A percentile compares a stretch with the other conserved stretches of the same genome.
Conservation (phyloP, 2,329 filamentous ascomycete genomes). For the Fusarium heterosporum region DNA sequence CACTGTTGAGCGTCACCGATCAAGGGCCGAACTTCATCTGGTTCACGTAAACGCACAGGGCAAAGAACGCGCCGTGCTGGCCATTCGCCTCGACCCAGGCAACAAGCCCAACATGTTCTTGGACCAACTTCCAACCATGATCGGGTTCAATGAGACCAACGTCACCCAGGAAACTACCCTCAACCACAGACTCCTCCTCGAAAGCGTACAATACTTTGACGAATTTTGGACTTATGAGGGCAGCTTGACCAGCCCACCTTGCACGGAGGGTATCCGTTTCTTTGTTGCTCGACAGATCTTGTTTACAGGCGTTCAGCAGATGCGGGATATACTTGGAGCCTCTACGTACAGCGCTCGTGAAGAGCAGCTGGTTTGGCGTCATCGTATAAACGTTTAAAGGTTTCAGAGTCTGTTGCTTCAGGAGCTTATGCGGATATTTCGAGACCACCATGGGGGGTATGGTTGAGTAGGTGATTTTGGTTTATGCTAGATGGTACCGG, state of each 20-base stretch:
- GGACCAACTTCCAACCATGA: conserved; percentile 12
- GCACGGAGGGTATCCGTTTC: conserved; percentile 31
- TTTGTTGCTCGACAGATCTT: conserved; percentile 34
- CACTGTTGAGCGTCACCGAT: conserved; percentile 35
- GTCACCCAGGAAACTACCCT: not conserved
- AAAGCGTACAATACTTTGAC: conserved; percentile 31
- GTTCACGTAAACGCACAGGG: conserved; percentile 35
- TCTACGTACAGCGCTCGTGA: conserved; percentile 36
- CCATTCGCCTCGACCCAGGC: conserved; percentile 31
- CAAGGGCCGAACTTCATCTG: conserved; percentile 38
- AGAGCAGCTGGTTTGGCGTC: conserved; percentile 37
- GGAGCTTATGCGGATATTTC: no score
- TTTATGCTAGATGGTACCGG: no score
- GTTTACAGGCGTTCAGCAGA: conserved; percentile 37
- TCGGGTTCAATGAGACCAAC: conserved; percentile 33
- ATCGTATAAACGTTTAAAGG: conserved; percentile 30
- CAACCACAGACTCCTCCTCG: conserved; percentile 19
- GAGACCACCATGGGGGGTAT: no score
- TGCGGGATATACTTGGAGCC: conserved; percentile 34
- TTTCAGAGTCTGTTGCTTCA: no score
- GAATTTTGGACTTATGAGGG: conserved; percentile 42
- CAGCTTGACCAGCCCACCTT: conserved; percentile 38
- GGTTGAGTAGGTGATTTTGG: no score
- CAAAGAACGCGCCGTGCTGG: conserved; percentile 29
- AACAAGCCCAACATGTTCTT: conserved; percentile 30